Conservation (phyloP, 208 protist genomes). For the Acanthamoeba triangularis region DNA sequence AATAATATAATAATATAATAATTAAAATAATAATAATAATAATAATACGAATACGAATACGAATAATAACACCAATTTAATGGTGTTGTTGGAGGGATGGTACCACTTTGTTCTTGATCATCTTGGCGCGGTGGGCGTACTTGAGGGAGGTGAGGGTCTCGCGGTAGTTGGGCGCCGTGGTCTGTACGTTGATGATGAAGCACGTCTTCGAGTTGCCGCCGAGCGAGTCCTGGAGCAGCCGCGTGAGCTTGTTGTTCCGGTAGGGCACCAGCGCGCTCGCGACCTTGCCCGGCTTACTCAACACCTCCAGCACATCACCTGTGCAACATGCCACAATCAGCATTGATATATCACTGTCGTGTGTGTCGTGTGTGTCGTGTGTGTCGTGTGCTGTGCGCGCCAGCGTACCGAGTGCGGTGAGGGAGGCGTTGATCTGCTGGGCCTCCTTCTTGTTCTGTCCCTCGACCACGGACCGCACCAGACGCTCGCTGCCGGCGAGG, state of each 20-base stretch:
- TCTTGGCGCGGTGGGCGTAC: slow-evolving; percentile 92
- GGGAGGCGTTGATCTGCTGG: slow-evolving; percentile 78
- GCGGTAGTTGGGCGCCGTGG: slow-evolving; percentile 90
- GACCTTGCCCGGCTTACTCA: slow-evolving; percentile 77
- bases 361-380: neutral
- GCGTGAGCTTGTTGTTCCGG: slow-evolving; percentile 92
- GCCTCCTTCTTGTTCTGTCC: slow-evolving; percentile 80
- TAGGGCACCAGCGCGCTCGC: slow-evolving; percentile 91
- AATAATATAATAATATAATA: neutral
- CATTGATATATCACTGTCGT: neutral
- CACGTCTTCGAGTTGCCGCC: slow-evolving; percentile 91
- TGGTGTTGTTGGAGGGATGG: neutral
- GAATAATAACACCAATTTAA: too few relatives aligned
- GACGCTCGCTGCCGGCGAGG: slow-evolving; percentile 80
- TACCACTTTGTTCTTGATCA: slow-evolving; percentile 93
- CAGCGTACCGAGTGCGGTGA: slow-evolving; percentile 71
- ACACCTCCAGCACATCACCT: slow-evolving; percentile 67
- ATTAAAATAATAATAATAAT: too few relatives aligned
- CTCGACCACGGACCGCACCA: slow-evolving; percentile 15
- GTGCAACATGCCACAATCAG: neutral
- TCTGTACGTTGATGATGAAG: slow-evolving; percentile 92
- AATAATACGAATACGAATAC: neutral
- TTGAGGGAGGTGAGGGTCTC: slow-evolving; percentile 91
- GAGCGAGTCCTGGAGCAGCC: slow-evolving; percentile 91
- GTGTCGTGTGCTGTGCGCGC: neutral